Percentiles rank a stretch among this genome's conserved stretches.
phyloP scores from a whole-genome alignment of 2,329 filamentous ascomycete genomes.

The Cercospora brassicicola region DNA sequence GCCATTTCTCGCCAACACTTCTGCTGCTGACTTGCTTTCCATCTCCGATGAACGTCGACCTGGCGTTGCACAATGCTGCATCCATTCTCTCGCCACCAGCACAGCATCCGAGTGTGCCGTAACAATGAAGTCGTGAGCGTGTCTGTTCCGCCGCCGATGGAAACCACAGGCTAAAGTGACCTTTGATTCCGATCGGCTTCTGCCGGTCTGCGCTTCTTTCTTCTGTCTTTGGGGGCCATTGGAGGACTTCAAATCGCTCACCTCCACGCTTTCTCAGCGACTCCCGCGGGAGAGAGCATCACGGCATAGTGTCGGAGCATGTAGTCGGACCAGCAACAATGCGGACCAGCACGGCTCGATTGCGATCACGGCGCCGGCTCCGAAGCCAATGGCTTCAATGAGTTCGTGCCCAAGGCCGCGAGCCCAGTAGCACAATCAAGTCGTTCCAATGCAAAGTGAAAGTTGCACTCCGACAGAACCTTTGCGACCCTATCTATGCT shows the following conservation, averaged over 20 bases:
- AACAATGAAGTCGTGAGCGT: neutral
- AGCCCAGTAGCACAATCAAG: neutral
- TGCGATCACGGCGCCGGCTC: neutral
- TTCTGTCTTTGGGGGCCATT: neutral
- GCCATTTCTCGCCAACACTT: neutral
- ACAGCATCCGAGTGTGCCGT: neutral
- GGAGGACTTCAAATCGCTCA: neutral
- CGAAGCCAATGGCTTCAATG: neutral
- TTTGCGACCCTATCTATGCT: neutral
- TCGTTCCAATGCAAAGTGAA: neutral
- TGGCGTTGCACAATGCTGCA: neutral
- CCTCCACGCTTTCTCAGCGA: neutral
- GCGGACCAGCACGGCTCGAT: neutral
- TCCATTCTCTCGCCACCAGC: neutral
- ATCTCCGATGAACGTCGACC: neutral
- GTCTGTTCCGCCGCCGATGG: neutral
- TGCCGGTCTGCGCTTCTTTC: conserved; percentile 1
- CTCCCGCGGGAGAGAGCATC: neutral
- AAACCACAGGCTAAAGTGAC: neutral
- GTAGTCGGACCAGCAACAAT: neutral
- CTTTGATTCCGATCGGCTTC: conserved; percentile 3
- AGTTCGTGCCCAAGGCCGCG: neutral
- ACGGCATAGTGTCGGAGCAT: neutral
- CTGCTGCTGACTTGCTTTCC: neutral
- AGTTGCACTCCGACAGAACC: neutral